Evolutionary conservation across 495 filamentous ascomycete species (phyloP).

Genomic region (Aspergillus haitiensis): DNA sequence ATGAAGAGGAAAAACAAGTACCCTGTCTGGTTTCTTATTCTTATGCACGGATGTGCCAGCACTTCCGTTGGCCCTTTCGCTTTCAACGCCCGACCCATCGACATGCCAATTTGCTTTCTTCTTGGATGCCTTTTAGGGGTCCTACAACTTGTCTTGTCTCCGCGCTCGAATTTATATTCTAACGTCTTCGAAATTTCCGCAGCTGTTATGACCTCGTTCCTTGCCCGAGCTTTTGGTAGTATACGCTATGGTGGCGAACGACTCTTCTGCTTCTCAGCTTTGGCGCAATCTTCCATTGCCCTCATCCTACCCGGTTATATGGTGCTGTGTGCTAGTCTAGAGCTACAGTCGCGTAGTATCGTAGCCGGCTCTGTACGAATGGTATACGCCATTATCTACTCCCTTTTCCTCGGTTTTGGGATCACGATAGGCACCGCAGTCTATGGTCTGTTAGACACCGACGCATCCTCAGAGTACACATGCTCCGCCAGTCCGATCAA

Average conservation of each 20-base stretch:
- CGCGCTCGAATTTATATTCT: constrained; percentile 70
- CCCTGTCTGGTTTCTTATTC: constrained; percentile 67
- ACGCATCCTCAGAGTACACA: constrained; percentile 71
- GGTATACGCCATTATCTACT: constrained; percentile 96
- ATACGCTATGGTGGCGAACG: constrained; percentile 59
- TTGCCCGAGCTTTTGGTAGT: constrained; percentile 84
- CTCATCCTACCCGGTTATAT: constrained; percentile 90
- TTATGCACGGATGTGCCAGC: constrained; percentile 82
- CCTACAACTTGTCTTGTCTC: constrained; percentile 77
- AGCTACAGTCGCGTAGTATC: constrained; percentile 82
- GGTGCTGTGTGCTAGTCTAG: constrained; percentile 78
- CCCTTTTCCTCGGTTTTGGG: constrained; percentile 92
- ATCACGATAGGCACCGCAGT: constrained; percentile 92
- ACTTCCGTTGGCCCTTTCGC: constrained; percentile 83
- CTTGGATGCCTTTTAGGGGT: constrained; percentile 81
- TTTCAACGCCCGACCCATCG: constrained; percentile 81
- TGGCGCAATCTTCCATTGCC: constrained; percentile 88
- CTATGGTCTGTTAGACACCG: constrained; percentile 76
- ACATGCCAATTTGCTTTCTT: constrained; percentile 84
- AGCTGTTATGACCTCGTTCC: constrained; percentile 83
- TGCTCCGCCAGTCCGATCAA: constrained; percentile 59
- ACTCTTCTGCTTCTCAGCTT: constrained; percentile 86
- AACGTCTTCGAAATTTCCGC: constrained; percentile 93
- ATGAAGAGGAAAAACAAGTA: constrained; percentile 63
- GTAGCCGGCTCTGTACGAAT: constrained; percentile 91